Base-by-base conservation (phyloP, 345 rosid species). In the Pelargonium nanum region DNA sequence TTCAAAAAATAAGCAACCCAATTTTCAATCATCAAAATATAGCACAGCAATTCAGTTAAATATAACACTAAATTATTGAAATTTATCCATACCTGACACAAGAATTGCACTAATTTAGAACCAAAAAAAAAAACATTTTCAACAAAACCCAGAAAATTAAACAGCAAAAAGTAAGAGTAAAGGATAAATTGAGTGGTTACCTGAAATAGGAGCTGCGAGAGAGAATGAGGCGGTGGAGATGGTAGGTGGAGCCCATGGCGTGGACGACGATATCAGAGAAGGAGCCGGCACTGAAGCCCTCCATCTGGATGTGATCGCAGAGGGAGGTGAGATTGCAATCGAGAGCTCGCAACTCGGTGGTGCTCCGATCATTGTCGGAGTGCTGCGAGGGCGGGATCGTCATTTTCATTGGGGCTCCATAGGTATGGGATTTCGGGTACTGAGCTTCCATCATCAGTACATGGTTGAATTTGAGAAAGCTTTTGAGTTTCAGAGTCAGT, bases 141-240 rank as follows among this genome's bases (percentile, higher is more conserved):
- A 53, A 32, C 21, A 10, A 19, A 56, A 40, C 45, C n/a, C 21
- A 23, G 28, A 12, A 7, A 26, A 26, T 15, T 15, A 19, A 60
- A 1, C 10, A 22, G 13, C 1, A 10, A 25, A n/a, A 4, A 19
- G 10, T 4, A 10, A 48, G 20, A 55, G 12, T 12, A 19, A 17
- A 25, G 19, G 17, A n/a, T 55, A 19, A 6, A 63, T 19, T 20
- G 34, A 63, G n/a, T n/a, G 48, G 48, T 40, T 34, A 91, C 96
- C 98, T 87, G 86, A 92, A 92, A 77, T 89, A 92, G 17, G 98
- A 78, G 75, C 95, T 92, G 34, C 95, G 91, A 62, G 96, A 92
- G 66, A 92, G 82, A 69, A 92, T 84, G 22, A 92, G 72, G 44
- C 98, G 98, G 64, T 92, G 98, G 78, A 92, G 96, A 73, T 67